phyloP scores from a whole-genome alignment of 1,284 basidiomycete species.

The Pseudozyma hubeiensis region DNA sequence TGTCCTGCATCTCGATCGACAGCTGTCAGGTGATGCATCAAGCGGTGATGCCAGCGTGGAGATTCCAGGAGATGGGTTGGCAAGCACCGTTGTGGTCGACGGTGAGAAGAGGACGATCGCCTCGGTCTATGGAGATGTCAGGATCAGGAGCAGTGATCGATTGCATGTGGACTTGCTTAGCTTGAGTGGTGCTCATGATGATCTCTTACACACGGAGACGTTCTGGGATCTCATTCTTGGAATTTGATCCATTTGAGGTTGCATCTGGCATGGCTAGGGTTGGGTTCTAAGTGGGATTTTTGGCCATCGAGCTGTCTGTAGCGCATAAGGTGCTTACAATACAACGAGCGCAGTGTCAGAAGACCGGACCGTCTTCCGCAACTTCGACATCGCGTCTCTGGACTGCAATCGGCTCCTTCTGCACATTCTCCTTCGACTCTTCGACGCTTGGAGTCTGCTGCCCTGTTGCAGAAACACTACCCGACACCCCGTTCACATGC shows the following conservation, averaged over 20 bases:
- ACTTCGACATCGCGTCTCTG: constrained; percentile 10
- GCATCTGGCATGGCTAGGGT: background rate
- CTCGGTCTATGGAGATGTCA: constrained; percentile 13
- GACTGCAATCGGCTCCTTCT: background rate
- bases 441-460: background rate
- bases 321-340: too few relatives aligned
- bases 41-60: background rate
- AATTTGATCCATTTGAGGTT: constrained; percentile 4
- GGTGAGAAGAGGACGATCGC: constrained; percentile 32
- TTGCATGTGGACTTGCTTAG: constrained; percentile 25
- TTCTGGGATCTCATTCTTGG: constrained; percentile 35
- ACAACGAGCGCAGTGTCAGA: too few relatives aligned
- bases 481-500: background rate
- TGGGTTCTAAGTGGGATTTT: background rate
- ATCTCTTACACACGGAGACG: constrained; percentile 30
- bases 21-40: background rate
- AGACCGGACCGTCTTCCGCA: constrained; percentile 13
- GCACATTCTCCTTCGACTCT: constrained; percentile 10
- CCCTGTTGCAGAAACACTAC: constrained; percentile 2
- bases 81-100: constrained; percentile 19
- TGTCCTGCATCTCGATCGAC: constrained; percentile 20
- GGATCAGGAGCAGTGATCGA: constrained; percentile 6
- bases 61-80: constrained; percentile 29
- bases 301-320: background rate
- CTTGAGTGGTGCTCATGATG: constrained; percentile 35